Base-by-base conservation (phyloP, 148 eudicot genomes). In the Dianthus caryophyllus region DNA sequence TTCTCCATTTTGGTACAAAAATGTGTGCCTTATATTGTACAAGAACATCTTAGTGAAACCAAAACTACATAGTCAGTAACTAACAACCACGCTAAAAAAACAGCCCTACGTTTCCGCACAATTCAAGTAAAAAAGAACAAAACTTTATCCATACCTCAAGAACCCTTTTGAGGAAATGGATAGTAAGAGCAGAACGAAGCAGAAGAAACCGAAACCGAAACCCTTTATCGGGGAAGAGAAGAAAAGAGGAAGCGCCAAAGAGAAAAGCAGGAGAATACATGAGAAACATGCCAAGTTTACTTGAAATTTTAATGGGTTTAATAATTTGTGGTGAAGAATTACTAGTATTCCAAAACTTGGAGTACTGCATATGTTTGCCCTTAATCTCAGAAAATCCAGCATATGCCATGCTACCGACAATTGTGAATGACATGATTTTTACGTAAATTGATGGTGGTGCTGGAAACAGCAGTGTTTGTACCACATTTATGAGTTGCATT, bases 161-260 rank as follows among this genome's bases (percentile, higher is more conserved):
- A 2, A 80, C 67, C 74, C 84, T 73, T 66, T 83, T 83, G 43
- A 83, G 78, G 59, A 78, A 83, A 68, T 83, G 87, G 36, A 73
- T 26, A 10, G 79, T 72, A 22, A 83, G 80, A 55, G 82, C 64
- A 39, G 36, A 64, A 39, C 78, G 57, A 36, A 83, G 58, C 70
- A 83, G n/a, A n/a, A 56, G 15, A 75, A 17, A 68, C n/a, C n/a
- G n/a, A n/a, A 83, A 83, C 63, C 82, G 67, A 1, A 76, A 6
- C 4, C 73, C 80, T 20, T 71, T 30, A 66, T 76, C 73, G 0
- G 84, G 77, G 58, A 67, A 78, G 1, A 70, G 2, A 52, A 67
- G 4, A 41, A 83, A 75, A 12, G 82, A 73, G 2, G 69, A 68
- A 47, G 61, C 59, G 10, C 82, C 82, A 56, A 69, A 60, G n/a